These are phyloP conservation scores for Caryopteris hybrid DNA, from an alignment of 305 asterid genomes.

Conservation along the genomic window DNA sequence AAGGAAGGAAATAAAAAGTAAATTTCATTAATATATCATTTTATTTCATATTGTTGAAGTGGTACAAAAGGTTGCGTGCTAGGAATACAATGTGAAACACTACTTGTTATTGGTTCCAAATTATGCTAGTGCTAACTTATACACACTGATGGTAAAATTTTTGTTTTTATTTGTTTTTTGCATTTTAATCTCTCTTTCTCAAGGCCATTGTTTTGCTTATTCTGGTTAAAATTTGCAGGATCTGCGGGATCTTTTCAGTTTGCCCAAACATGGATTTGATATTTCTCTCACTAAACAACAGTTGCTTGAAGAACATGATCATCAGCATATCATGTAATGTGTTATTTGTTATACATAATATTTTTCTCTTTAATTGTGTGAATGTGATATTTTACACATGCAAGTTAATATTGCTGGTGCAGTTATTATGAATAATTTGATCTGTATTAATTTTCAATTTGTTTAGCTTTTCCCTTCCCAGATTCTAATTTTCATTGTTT, in stretches of 20 bases:
- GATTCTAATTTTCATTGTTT: conserved; percentile 11
- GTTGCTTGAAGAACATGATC: conserved; percentile 89
- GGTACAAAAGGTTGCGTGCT: background rate
- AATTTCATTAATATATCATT: background rate
- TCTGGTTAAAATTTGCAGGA: conserved; percentile 57
- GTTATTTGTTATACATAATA: background rate
- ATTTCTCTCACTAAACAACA: conserved; percentile 81
- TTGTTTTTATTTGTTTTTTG: background rate
- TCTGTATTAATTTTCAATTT: background rate
- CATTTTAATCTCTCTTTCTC: background rate
- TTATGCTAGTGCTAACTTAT: background rate
- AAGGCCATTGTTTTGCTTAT: conserved; percentile 2
- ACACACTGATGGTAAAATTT: background rate
- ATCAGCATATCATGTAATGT: conserved; percentile 62
- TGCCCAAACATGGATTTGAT: conserved; percentile 86
- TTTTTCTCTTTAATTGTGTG: background rate
- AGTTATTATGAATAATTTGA: background rate
- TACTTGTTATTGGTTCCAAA: background rate
- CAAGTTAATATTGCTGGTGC: background rate
- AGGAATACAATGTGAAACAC: background rate
- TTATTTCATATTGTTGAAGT: background rate
- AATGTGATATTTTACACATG: background rate
- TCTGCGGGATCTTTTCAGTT: conserved; percentile 69
- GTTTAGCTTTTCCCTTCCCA: background rate
- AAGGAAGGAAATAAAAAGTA: background rate